These are phyloP conservation scores for Suillus hirtellus DNA, from an alignment of 768 basidiomycete genomes.

Conservation along the genomic window DNA sequence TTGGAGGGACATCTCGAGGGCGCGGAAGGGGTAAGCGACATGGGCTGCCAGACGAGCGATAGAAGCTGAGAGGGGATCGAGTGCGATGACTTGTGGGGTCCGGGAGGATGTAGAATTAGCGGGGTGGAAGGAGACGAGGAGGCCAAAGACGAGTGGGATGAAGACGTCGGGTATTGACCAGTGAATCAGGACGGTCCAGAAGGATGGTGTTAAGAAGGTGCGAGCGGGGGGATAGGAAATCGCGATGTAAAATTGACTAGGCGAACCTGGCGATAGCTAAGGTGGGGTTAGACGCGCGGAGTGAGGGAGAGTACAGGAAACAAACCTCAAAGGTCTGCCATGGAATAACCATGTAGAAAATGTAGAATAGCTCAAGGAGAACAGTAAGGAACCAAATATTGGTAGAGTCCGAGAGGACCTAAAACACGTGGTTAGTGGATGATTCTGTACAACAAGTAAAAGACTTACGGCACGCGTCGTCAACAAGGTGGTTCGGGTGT, in stretches of 20 bases:
- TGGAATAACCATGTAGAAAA: constrained; percentile 53
- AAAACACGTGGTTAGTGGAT: constrained; percentile 7
- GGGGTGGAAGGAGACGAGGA: constrained; percentile 63
- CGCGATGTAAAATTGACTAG: constrained; percentile 18
- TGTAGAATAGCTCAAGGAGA: constrained; percentile 52
- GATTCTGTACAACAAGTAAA: neutral
- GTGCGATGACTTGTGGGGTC: constrained; percentile 27
- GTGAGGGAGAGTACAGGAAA: constrained; percentile 5
- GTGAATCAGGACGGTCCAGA: constrained; percentile 57
- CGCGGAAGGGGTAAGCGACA: constrained; percentile 53
- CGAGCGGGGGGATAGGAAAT: constrained; percentile 51
- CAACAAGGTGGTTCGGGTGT: constrained; percentile 21
- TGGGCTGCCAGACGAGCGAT: constrained; percentile 65
- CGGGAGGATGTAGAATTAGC: constrained; percentile 30
- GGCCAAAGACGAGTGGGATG: constrained; percentile 56
- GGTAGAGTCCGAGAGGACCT: constrained; percentile 66
- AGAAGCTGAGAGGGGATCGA: constrained; percentile 65
- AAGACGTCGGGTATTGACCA: constrained; percentile 66
- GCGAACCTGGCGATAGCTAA: constrained; percentile 6
- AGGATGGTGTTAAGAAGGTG: constrained; percentile 45
- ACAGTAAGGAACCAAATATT: constrained; percentile 61
- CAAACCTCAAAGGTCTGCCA: constrained; percentile 50
- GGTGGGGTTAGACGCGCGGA: neutral
- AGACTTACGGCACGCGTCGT: constrained; percentile 31
- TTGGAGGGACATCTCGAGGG: constrained; percentile 22